Evolutionary conservation across 179 eudicot species (phyloP), one percentile per base, ranked within the genome.

Genomic region (Silene coronaria): DNA sequence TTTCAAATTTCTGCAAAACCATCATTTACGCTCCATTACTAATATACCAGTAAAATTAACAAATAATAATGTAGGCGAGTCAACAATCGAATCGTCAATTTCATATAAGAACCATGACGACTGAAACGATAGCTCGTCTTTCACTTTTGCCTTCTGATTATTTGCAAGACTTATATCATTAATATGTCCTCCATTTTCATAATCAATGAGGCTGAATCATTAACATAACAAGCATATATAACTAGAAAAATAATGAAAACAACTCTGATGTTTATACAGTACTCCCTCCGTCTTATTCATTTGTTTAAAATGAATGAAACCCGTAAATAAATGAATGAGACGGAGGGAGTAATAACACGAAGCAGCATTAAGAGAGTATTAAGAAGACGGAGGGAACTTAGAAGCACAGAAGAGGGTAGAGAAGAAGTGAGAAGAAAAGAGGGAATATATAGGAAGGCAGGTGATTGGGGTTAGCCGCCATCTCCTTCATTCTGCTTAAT

Each of bases 21-120:
- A 82, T 78, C 79, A 78, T 78, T 5, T 82, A 76, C 76, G 32
- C 74, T 71, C 13, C 36, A 22, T 3, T 23, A 12, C 26, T 11
- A 1, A 21, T 6, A n/a, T 34, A 34, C 38, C 6, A 5, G 38
- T 34, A 34, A 34, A 34, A 34, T 34, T 17, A 9, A 1, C 7
- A 19, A 19, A 7, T 1, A 22, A 55, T 17, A 57, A 79, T 89
- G 89, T 89, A 72, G 91, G 84, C 91, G 86, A 89, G 93, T 81
- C 91, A 89, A 89, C 93, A 89, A 89, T 89, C 93, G 80, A 82
- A 89, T 82, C 91, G 93, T 83, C 93, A 87, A 89, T 79, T 72
- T 59, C 24, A 24, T 32, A 38, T 32, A 76, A 32, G 66, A 65
- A 71, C 1, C 61, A 82, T 86, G 86, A 89, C 93, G 93, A 89